Base-by-base conservation (phyloP, 2,329 filamentous ascomycete species). In the Tolypocladium amazonense region DNA sequence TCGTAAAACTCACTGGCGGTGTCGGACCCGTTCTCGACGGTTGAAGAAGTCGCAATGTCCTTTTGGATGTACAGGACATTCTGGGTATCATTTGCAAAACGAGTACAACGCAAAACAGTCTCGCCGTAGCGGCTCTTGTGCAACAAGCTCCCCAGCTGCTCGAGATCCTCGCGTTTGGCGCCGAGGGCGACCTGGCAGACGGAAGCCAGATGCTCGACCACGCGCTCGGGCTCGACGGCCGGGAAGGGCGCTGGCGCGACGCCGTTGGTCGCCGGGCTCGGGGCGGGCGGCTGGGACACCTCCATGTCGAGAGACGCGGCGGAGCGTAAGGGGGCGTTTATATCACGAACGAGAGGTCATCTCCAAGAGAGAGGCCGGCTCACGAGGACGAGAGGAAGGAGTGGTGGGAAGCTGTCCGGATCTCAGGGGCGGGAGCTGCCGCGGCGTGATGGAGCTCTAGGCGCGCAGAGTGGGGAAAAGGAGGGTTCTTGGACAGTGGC, bases 41-140 rank as follows among this genome's bases (percentile, higher is more conserved):
- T 73, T 56, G 82, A 78, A 15, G 79, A 79, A 64, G 81, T 77
- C 58, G 82, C 76, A 64, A 87, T 71, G 70, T 93, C 90, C 76
- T 97, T 96, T 72, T 94, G 89, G 64, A 97, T 88, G 75, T 97
- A 97, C 64, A 99, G 79, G 59, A 89, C 91, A 63, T 88, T 86
- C 76, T 96, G 91, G 61, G 88, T 82, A 75, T 99, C 95, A 62
- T 87, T 86, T 61, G 92, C 92, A 75, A 97, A 97, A 68, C 92
- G 88, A 65, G 86, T 86, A 75, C 93, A 97, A 77, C 91, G 85
- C 71, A 92, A 87, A 60, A 96, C 77, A 8, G 94, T 97, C 68
- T 97, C 93, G 58, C 81, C 77, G 66, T 90, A 83, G 66, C 82
- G 84, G 60, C 80, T 75, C 68, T 86, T 81, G 61, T 92, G 91